phyloP scores from a whole-genome alignment of 169 alveolate genomes.

The Plasmodium gaboni region DNA sequence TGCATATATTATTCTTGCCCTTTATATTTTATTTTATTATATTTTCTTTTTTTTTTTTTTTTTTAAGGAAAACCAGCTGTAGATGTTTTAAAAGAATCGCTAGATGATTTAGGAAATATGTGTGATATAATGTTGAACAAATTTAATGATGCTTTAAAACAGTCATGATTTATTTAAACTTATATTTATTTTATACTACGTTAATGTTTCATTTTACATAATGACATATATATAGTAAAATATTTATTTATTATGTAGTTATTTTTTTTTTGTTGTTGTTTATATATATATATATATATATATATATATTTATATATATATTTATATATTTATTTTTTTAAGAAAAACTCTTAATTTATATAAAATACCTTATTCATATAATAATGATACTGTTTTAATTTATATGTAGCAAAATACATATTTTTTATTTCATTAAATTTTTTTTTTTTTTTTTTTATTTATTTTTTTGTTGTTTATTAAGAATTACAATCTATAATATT shows the following conservation, averaged over 20 bases:
- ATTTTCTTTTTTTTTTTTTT: not conserved
- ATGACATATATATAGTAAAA: not conserved
- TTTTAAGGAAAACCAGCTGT: conserved; percentile 84
- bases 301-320: not conserved
- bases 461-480: too few relatives aligned
- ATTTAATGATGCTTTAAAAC: conserved; percentile 77
- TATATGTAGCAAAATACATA: too few relatives aligned
- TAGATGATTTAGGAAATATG: conserved; percentile 79
- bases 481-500: too few relatives aligned
- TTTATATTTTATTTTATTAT: conserved; percentile 2
- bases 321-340: not conserved
- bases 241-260: too few relatives aligned
- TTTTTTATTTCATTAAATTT: too few relatives aligned
- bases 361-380: too few relatives aligned
- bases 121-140: conserved; percentile 81
- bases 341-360: too few relatives aligned
- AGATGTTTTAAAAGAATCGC: conserved; percentile 78
- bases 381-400: too few relatives aligned
- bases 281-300: not conserved
- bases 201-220: not conserved
- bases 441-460: too few relatives aligned
- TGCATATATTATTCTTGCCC: too few relatives aligned
- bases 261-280: not conserved
- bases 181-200: not conserved
- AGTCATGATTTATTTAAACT: conserved; percentile 13